Evolutionary conservation across 176 grass and related monocot species (phyloP).

Genomic region (Secale cereale): DNA sequence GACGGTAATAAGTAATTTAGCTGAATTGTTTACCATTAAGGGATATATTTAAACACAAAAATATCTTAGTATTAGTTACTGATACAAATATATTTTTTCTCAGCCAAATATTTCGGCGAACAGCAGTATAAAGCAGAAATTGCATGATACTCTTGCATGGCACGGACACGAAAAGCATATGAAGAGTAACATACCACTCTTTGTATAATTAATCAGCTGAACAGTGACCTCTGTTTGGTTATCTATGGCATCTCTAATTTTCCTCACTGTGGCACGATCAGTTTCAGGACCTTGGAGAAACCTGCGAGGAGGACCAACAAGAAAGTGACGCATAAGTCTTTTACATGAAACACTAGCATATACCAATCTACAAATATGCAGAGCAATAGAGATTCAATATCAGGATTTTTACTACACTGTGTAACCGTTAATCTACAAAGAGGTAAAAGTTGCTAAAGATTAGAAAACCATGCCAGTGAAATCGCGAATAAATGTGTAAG

Average conservation of each 20-base stretch:
- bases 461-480: not conserved
- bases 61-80: not conserved
- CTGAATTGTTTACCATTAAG: not conserved
- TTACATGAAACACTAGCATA: not conserved
- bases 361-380: not conserved
- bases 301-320: constrained; percentile 26
- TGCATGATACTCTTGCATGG: not conserved
- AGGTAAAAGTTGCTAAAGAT: not conserved
- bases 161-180: not conserved
- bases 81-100: not conserved
- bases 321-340: not conserved
- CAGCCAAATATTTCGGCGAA: not conserved
- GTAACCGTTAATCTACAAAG: not conserved
- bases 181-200: constrained; percentile 55
- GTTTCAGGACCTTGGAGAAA: constrained; percentile 97
- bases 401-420: not conserved
- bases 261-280: constrained; percentile 61
- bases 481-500: not conserved
- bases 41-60: not conserved
- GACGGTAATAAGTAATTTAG: not conserved
- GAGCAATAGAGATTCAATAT: not conserved
- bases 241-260: constrained; percentile 94
- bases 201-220: constrained; percentile 97
- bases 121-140: constrained; percentile 6
- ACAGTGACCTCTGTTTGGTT: constrained; percentile 82